Conservation (phyloP, 2,329 filamentous ascomycete genomes). For the Xylogone sp. region DNA sequence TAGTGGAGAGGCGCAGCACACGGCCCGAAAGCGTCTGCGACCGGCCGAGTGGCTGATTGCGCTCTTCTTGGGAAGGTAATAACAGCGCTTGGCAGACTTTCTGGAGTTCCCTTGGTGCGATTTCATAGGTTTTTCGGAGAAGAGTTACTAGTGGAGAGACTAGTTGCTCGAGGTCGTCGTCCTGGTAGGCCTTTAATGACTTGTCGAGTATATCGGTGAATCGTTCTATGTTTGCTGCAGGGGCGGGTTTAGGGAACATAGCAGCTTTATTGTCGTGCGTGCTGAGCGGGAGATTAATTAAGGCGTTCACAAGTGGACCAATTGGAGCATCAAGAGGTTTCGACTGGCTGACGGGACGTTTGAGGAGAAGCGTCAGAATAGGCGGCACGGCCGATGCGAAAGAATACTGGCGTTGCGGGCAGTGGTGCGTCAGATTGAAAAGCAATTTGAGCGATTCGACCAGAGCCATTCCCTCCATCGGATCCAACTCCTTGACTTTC, state of each 20-base stretch:
- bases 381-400: constrained; percentile 68
- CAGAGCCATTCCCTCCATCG: constrained; percentile 76
- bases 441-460: constrained; percentile 81
- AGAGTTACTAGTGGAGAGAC: constrained; percentile 72
- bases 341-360: constrained; percentile 48
- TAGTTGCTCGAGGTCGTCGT: constrained; percentile 67
- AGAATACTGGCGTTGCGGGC: constrained; percentile 52
- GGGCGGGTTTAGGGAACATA: constrained; percentile 63
- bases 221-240: constrained; percentile 56
- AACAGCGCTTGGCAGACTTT: constrained; percentile 61
- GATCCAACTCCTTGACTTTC: constrained; percentile 33
- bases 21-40: constrained; percentile 71
- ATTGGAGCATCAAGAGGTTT: constrained; percentile 72
- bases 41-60: constrained; percentile 72
- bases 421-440: constrained; percentile 82
- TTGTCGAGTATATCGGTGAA: constrained; percentile 68
- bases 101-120: constrained; percentile 60
- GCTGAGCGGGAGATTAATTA: constrained; percentile 73
- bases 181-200: constrained; percentile 59
- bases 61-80: constrained; percentile 73
- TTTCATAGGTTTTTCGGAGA: constrained; percentile 66
- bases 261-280: constrained; percentile 40
- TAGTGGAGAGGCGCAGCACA: constrained; percentile 74
- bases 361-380: constrained; percentile 68
- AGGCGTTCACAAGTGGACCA: constrained; percentile 70